Conservation (phyloP, 2,329 filamentous ascomycete genomes). For the Neonectria hederae region DNA sequence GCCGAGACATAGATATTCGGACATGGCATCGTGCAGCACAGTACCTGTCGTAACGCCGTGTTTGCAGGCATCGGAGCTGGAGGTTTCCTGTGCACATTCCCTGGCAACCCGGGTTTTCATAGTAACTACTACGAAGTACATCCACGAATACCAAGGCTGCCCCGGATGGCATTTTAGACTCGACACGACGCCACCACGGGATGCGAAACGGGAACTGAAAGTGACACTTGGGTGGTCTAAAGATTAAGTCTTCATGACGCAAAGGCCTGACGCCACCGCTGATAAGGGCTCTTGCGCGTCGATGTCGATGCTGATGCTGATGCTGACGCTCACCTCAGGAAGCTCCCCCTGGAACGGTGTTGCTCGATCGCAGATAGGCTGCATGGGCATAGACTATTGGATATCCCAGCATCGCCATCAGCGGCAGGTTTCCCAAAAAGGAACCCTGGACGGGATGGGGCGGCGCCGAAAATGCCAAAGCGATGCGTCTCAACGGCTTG, state of each 20-base stretch:
- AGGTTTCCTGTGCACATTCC: background rate
- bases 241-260: background rate
- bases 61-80: background rate
- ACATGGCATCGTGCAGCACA: background rate
- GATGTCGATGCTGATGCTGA: background rate
- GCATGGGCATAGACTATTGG: background rate
- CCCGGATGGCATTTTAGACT: background rate
- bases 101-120: too few relatives aligned
- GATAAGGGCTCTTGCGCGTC: background rate
- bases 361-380: conserved; percentile 4
- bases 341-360: conserved; percentile 9
- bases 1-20: background rate
- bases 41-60: background rate
- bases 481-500: conserved; percentile 16
- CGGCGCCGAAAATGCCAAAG: conserved; percentile 4
- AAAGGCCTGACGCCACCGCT: background rate
- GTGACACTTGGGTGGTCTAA: background rate
- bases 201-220: conserved; percentile 6
- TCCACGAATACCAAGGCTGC: background rate
- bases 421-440: conserved; percentile 20
- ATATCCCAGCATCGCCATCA: conserved; percentile 1
- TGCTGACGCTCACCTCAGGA: conserved; percentile 2
- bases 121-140: background rate
- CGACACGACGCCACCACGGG: conserved; percentile 6
- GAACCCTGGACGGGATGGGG: background rate